Evolutionary conservation across 225 moss, liverwort and hornwort species (phyloP), one percentile per base, ranked within the genome.

Genomic region (Antitrichia curtipendula): DNA sequence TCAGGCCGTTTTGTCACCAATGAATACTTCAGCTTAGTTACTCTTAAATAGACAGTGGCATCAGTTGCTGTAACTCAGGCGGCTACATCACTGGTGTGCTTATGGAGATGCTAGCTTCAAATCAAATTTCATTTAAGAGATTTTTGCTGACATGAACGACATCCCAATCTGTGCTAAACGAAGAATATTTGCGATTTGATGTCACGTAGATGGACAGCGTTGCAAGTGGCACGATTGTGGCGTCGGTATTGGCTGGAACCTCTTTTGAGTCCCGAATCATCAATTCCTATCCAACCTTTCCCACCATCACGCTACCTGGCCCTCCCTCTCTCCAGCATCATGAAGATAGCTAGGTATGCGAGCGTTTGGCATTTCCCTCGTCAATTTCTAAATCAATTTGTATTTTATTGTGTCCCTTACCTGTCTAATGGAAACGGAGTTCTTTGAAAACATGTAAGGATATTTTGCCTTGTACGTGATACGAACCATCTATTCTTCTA

Each of bases 171-270:
- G 29, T 86, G 54, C 60, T 90, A n/a, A 88, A 25, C 43, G 43
- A 79, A 70, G 57, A 76, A 75, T 31, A 21, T 60, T 86, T 80
- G 7, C 62, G 61, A 84, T 82, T 82, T 87, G 87, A 61, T 87
- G 74, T 87, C 74, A 49, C 79, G 61, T 82, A 97, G 97, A 73
- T 97, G 97, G 97, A 95, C 95, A 88, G 92, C 97, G 61, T 90
- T 95, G 83, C 95, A 97, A 91, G 97, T 97, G 84, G 97, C 97
- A 86, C 95, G 97, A 45, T 90, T 97, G 60, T 97, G 97, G 97
- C 96, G 97, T 61, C 95, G 97, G 50, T 95, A 95, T 91, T 97
- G 97, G 97, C 91, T 97, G 88, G 97, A 97, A 88, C 95, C 97
- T 87, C 89, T 97, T 22, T 88, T 97, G 89, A 90, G 89, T 43